Base-by-base conservation (phyloP, 192 early-diverging fungal species). In the Kappamyces sp. region DNA sequence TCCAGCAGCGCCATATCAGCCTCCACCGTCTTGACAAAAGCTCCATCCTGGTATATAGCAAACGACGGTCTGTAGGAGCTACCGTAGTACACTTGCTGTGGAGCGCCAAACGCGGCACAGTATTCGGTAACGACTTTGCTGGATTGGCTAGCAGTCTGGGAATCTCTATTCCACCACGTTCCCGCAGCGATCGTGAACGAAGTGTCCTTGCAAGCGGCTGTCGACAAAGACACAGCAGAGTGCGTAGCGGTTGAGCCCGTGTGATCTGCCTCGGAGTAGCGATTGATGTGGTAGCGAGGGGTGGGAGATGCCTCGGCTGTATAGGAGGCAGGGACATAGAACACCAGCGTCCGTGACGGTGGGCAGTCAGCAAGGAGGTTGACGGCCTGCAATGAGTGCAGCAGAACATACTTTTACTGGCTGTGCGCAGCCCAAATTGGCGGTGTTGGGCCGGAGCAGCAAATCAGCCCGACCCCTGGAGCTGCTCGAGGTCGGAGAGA, bases 1-100 rank as follows among this genome's bases (percentile, higher is more conserved):
- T 61, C 60, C 14, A 29, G 14, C 5, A 61, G 22, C 45, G 48
- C 31, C 12, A 61, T 53, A 15, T 61, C 49, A 1, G 15, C 49
- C 2, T 33, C 6, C 4, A 48, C 45, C 14, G 7, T 45, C 3
- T 36, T 4, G 3, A 61, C 39, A 53, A 49, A 53, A 4, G 5
- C 41, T 4, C 12, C 29, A 11, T 47, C 50, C 31, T 61, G 47
- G 39, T n/a, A 61, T 14, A 61, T 14, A 35, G 40, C 60, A 41
- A 61, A 61, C 32, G 40, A 5, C 5, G 60, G 60, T 6, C 22
- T 35, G 32, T 36, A 61, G 2, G 12, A 2, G 9, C n/a, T 2
- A 11, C 48, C 47, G 50, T 61, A 61, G 45, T 49, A 61, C 11
- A 31, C 29, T 15, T 3, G 45, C 8, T 15, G 43, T 7, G 39